Percentiles rank a stretch among this genome's conserved stretches.
Evolutionary conservation across 352 stramenopile species (phyloP).

Genomic region (Pythium oligandrum): DNA sequence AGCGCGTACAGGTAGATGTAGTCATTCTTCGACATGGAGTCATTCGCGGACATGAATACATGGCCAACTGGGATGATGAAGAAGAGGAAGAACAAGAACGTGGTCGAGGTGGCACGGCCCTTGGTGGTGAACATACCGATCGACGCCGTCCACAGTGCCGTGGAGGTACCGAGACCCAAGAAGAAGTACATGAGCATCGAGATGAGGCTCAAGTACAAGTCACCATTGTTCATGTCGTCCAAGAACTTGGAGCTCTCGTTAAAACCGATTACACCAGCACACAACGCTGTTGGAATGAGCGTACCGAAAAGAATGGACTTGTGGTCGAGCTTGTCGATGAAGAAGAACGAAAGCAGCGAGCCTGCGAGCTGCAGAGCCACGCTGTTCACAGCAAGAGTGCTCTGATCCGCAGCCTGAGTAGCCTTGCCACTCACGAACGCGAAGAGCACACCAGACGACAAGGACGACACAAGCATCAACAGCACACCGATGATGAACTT

Average conservation of each 20-base stretch:
- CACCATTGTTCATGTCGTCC: conserved; percentile 27
- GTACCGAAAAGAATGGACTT: conserved; percentile 66
- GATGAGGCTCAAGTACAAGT: conserved; percentile 52
- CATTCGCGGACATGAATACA: conserved; percentile 45
- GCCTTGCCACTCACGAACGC: conserved; percentile 52
- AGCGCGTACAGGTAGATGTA: conserved; percentile 58
- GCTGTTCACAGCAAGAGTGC: conserved; percentile 49
- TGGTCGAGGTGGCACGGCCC: conserved; percentile 41
- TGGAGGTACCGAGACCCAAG: conserved; percentile 58
- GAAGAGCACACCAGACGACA: conserved; percentile 57
- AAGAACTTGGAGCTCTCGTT: conserved; percentile 51
- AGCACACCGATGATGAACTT: conserved; percentile 64
- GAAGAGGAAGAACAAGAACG: conserved; percentile 53
- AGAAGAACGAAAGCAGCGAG: conserved; percentile 64
- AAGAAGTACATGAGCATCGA: conserved; percentile 76
- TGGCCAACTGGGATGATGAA: conserved; percentile 45
- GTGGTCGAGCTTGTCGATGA: conserved; percentile 77
- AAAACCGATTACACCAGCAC: conserved; percentile 44
- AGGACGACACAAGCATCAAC: conserved; percentile 57
- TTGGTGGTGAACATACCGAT: conserved; percentile 63
- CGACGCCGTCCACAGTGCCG: conserved; percentile 53
- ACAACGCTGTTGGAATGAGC: conserved; percentile 49
- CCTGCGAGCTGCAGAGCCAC: conserved; percentile 53
- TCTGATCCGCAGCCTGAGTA: conserved; percentile 26
- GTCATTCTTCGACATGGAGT: conserved; percentile 31